Evolutionary conservation across 257 asterid species (phyloP), one percentile per base, ranked within the genome.

Genomic region (Gentiana macrophylla): DNA sequence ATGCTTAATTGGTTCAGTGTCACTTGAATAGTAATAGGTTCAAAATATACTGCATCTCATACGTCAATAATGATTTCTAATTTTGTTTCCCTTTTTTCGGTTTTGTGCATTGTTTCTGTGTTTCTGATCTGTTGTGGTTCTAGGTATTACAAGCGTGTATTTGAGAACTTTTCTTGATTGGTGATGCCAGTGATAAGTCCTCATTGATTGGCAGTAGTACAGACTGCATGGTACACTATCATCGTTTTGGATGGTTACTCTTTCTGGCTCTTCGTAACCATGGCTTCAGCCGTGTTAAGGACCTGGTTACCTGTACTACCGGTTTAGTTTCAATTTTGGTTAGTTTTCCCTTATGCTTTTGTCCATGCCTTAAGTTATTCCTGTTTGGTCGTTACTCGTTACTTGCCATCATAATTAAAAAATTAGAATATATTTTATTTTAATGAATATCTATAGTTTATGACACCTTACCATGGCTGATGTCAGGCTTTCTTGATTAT

Each of bases 231-330:
- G 59, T 85, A 51, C 80, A 72, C 68, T 84, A 81, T 77, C 84
- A 82, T 71, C 98, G 95, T 55, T 84, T 91, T 37, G 98, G 98
- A 65, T 91, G 98, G 95, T 83, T 87, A 69, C 84, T 91, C 24
- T 91, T 87, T 71, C 77, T 91, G 65, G 88, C 86, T 5, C 92
- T 91, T 55, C 94, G 98, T 3, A 79, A 71, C 52, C 95, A 78
- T 57, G 86, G 75, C 38, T 85, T 87, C 70, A 67, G 77, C 71
- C 80, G 77, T 33, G 77, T 81, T 79, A 83, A 84, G 83, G 92
- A 86, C 77, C 76, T 91, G 24, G 90, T 91, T 56, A 84, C 96
- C 43, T 77, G 88, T 76, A 91, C 93, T 49, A 93, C 84, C 64
- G 98, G 98, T 65, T 77, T 87, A 65, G 80, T 84, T 68, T 84